Conservation (phyloP, 208 protist genomes). For the Acanthamoeba lenticulata region DNA sequence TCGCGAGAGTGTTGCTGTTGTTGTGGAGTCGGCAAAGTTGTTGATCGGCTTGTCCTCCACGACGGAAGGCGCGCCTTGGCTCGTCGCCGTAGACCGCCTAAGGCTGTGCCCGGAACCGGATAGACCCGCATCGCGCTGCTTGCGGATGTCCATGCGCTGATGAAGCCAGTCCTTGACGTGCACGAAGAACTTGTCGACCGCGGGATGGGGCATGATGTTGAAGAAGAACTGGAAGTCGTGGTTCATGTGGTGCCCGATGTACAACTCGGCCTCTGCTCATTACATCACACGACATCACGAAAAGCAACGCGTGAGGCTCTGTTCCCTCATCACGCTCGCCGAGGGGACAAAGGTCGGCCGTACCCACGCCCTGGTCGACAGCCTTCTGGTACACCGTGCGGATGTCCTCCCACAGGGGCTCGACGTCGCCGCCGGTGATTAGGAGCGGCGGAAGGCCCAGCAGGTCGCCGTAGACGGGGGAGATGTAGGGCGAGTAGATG, state of each 20-base stretch:
- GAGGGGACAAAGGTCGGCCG: not conserved
- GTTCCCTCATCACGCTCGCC: not conserved
- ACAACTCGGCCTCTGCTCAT: not conserved
- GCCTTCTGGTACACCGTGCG: not conserved
- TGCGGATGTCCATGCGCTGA: not conserved
- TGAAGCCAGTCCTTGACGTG: not conserved
- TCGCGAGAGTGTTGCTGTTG: too few relatives aligned
- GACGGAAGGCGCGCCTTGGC: not conserved
- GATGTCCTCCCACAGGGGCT: conserved; percentile 27
- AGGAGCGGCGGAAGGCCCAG: not conserved
- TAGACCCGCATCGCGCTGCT: not conserved
- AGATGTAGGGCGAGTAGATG: not conserved
- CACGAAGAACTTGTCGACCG: not conserved
- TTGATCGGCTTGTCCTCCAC: not conserved
- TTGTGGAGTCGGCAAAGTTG: too few relatives aligned
- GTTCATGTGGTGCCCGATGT: conserved; percentile 15
- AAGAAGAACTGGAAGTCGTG: conserved; percentile 45
- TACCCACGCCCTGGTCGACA: not conserved
- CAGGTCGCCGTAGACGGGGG: not conserved
- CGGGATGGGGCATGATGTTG: conserved; percentile 7
- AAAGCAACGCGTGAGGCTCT: not conserved
- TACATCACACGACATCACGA: not conserved
- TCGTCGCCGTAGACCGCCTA: too few relatives aligned
- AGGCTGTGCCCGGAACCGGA: not conserved
- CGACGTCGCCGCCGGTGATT: not conserved